phyloP scores from a whole-genome alignment of 192 early-diverging fungal genomes.

The Dissophora globulifera region DNA sequence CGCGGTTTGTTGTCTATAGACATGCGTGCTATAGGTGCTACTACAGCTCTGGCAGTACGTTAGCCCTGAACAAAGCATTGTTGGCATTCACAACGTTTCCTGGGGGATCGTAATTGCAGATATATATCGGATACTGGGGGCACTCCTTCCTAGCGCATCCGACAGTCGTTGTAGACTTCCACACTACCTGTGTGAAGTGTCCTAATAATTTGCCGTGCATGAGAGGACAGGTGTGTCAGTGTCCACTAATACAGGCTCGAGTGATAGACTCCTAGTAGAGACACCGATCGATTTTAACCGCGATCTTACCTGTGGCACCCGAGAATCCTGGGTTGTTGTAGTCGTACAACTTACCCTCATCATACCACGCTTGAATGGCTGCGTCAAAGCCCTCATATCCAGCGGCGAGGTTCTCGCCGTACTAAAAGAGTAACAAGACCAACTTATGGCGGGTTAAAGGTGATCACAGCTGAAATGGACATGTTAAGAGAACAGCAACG shows the following conservation, averaged over 20 bases:
- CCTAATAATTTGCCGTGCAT: too few relatives aligned
- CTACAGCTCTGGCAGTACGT: too few relatives aligned
- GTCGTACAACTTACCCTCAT: conserved; percentile 42
- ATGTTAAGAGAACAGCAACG: not conserved
- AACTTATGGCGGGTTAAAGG: too few relatives aligned
- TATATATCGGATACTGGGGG: conserved; percentile 1
- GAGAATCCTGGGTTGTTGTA: conserved; percentile 34
- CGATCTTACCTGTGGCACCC: conserved; percentile 21
- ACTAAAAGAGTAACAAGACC: too few relatives aligned
- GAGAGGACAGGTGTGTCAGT: too few relatives aligned
- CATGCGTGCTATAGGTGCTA: too few relatives aligned
- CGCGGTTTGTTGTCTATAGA: too few relatives aligned
- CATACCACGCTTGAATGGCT: conserved; percentile 48
- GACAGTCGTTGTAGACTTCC: conserved; percentile 36
- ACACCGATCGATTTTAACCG: too few relatives aligned
- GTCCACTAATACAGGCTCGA: too few relatives aligned
- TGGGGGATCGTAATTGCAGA: conserved; percentile 20
- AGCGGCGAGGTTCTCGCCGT: conserved; percentile 57
- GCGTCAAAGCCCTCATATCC: conserved; percentile 24
- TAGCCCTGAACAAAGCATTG: not conserved
- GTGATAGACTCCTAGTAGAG: too few relatives aligned
- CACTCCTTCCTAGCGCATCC: conserved; percentile 49
- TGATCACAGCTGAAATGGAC: not conserved
- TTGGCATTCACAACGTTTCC: conserved; percentile 10
- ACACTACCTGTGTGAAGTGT: conserved; percentile 41